Base-by-base conservation (phyloP, 768 basidiomycete species). In the Inosperma sp. region DNA sequence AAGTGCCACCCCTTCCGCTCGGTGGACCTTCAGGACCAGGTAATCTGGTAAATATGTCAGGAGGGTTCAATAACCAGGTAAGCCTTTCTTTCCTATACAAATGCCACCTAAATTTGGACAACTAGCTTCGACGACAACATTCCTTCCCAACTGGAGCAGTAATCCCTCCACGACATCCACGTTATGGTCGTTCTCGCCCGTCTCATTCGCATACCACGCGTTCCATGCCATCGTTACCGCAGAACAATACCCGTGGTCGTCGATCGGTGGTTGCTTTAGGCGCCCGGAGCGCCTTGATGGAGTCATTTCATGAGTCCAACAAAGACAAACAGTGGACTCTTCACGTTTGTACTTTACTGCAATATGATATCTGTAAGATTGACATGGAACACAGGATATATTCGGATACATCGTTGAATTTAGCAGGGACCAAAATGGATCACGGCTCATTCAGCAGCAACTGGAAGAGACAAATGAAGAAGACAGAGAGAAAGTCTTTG, bases 361-460 rank as follows among this genome's bases (percentile, higher is more conserved):
- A 14, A 29, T 25, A 17, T 17, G 12, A 3, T 49, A 23, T 16
- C 26, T 29, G 29, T 3, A 43, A 30, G n/a, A 21, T 49, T 22
- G 30, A 2, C 16, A 46, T 17, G 21, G 13, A 25, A 29, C 16
- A 9, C 58, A 97, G 95, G 92, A 95, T 60, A 84, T 99, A 55
- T 75, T 77, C 37, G 90, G 90, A 7, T 80, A 88, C 64, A 67
- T 95, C 48, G 84, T 89, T 33, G 95, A 97, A 66, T 99, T 99
- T 65, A 86, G 89, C 51, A 81, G 82, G 12, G 95, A 98, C 67
- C 94, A 96, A 63, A 88, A 94, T 56, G 95, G 93, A n/a, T 96
- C 93, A n/a, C 83, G 95, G 7, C 93, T 97, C 67, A 93, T 99
- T 54, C 95, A 98, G 65, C 83, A 88, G 59, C 86, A 87, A 62